These are phyloP conservation scores for Picea engelmannii DNA, from an alignment of 83 land plant species.

Conservation along the genomic window DNA sequence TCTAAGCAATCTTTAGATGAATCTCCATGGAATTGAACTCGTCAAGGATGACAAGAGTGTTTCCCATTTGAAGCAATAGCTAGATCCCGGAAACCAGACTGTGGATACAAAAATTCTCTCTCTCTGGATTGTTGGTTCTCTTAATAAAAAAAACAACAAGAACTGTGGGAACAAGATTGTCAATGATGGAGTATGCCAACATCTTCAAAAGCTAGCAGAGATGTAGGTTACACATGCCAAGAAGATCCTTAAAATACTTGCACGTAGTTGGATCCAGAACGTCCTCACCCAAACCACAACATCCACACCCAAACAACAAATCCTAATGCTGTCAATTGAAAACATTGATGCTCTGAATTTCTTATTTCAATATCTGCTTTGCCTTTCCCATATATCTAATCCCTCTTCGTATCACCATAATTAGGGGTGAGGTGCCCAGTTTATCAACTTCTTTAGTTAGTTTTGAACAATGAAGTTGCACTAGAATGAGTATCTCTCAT, in stretches of 20 bases:
- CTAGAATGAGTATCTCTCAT: too few species aligned
- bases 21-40: slow-evolving; percentile 15
- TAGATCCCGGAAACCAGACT: slow-evolving; percentile 51
- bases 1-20: too few species aligned
- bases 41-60: slow-evolving; percentile 71
- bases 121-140: slow-evolving; percentile 54
- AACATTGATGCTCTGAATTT: too few species aligned
- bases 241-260: slow-evolving; percentile 21
- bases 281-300: too few species aligned
- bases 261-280: neutral
- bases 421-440: too few species aligned
- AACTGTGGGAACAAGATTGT: slow-evolving; percentile 58
- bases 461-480: too few species aligned
- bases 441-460: too few species aligned
- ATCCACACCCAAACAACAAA: too few species aligned
- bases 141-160: slow-evolving; percentile 24
- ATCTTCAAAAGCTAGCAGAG: slow-evolving; percentile 43
- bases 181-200: slow-evolving; percentile 19
- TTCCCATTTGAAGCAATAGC: slow-evolving; percentile 50
- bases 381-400: too few species aligned
- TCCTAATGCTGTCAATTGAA: too few species aligned
- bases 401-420: too few species aligned
- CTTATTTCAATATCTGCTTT: too few species aligned
- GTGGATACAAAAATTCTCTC: slow-evolving; percentile 39
- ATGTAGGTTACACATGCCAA: slow-evolving; percentile 41